These are phyloP conservation scores for Vanrija sp. DNA, from an alignment of 1,284 basidiomycete species.

Conservation along the genomic window DNA sequence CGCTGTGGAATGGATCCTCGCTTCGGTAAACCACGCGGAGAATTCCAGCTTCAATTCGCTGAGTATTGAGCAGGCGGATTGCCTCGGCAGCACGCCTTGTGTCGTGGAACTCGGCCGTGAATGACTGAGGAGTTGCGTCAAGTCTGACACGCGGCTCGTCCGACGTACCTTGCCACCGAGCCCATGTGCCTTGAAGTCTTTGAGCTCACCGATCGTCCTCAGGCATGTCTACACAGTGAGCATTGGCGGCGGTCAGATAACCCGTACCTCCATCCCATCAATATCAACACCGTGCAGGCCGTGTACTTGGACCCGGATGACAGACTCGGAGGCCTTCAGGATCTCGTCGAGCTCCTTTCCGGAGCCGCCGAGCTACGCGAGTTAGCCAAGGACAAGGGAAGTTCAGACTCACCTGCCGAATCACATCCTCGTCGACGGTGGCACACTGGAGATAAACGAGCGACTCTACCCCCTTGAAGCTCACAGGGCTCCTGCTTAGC, in stretches of 20 bases:
- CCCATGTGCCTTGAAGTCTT: constrained; percentile 18
- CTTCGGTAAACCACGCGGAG: constrained; percentile 2
- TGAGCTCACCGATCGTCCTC: constrained; percentile 20
- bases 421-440: constrained; percentile 15
- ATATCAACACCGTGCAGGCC: constrained; percentile 10
- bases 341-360: constrained; percentile 19
- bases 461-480: constrained; percentile 8
- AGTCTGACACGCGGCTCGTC: background rate
- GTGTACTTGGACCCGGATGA: constrained; percentile 18
- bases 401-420: constrained; percentile 22
- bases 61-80: constrained; percentile 21
- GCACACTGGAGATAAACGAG: constrained; percentile 23
- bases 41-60: constrained; percentile 12
- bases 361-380: constrained; percentile 12
- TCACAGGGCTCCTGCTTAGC: constrained; percentile 17
- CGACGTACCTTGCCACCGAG: constrained; percentile 18
- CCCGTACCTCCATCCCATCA: constrained; percentile 19
- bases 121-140: constrained; percentile 16
- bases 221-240: constrained; percentile 18
- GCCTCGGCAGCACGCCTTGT: constrained; percentile 29
- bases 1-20: constrained; percentile 10
- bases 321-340: constrained; percentile 19
- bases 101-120: constrained; percentile 40
- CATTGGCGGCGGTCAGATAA: background rate
- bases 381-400: background rate